Conservation (phyloP, 2,329 filamentous ascomycete genomes). For the Aureobasidium uvarum region DNA sequence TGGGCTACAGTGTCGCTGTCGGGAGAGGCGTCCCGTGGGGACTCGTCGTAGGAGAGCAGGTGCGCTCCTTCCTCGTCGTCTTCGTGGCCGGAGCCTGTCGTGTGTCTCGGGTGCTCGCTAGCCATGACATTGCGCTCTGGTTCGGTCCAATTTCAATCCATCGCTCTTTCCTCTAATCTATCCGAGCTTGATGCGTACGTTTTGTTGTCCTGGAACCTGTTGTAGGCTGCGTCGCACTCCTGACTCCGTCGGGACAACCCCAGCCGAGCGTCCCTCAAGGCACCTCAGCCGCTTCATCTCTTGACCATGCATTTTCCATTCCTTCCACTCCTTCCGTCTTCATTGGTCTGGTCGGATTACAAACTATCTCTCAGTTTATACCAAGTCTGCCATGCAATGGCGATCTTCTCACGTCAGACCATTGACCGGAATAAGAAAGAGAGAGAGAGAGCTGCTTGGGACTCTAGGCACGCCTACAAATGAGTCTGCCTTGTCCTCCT, state of each 20-base stretch:
- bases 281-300: neutral
- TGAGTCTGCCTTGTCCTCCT: neutral
- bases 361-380: neutral
- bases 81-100: constrained; percentile 31
- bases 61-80: constrained; percentile 33
- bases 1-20: constrained; percentile 32
- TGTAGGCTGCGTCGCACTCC: neutral
- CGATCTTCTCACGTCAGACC: constrained; percentile 2
- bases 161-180: neutral
- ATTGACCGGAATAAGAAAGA: neutral
- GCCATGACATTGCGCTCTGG: constrained; percentile 39
- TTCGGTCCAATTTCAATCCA: constrained; percentile 24
- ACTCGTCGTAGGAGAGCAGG: constrained; percentile 32
- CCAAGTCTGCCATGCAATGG: neutral
- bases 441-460: neutral
- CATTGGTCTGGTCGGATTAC: neutral
- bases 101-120: constrained; percentile 35
- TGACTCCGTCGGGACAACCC: neutral
- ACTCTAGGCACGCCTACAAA: neutral
- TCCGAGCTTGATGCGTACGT: neutral
- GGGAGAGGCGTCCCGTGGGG: constrained; percentile 31
- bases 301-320: neutral
- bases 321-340: neutral
- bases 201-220: neutral
- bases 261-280: constrained; percentile 2